Evolutionary conservation across 345 rosid species (phyloP), one percentile per base, ranked within the genome.

Genomic region (Jatropha curcas): DNA sequence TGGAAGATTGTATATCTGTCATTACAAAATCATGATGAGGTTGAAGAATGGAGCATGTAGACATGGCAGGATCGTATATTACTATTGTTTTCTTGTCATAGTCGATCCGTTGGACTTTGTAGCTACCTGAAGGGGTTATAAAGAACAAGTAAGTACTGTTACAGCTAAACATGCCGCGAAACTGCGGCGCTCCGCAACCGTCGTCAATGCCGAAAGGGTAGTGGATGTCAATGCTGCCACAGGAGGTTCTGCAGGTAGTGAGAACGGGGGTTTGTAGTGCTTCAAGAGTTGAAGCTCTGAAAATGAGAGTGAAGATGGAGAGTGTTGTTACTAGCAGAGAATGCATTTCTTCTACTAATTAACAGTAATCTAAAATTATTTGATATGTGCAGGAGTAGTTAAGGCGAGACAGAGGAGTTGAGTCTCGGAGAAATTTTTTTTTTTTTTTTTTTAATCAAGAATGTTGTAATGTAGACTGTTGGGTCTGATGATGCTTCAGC

Each of bases 151-250:
- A 88, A 7, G 77, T 78, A 82, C 78, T 85, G 89, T n/a, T n/a
- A n/a, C 97, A 94, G 76, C 86, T 90, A 43, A 94, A 75, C 92
- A 89, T 88, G 68, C 66, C 78, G 35, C 89, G 84, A 82, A 83
- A 90, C 73, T 89, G 93, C 0, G 91, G 90, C 1, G 98, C 88
- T 56, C 98, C 98, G 65, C 98, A 94, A 1, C 98, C 98, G 10
- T 87, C 89, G 68, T 90, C 97, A 70, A 94, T 65, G 45, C 89
- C 93, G 60, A 94, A 94, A 0, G 98, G 98, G 85, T 90, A 94
- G 74, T 81, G 83, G 65, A 94, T 84, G 19, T 87, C 69, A 46
- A 88, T 81, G 86, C 41, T 74, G 76, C 93, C 95, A 77, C 98
- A 94, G 48, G 76, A 60, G 60, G 80, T 70, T 35, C 90, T 85